These are phyloP conservation scores for Fusarium anguioides DNA, from an alignment of 2,329 filamentous ascomycete species.

Conservation along the genomic window DNA sequence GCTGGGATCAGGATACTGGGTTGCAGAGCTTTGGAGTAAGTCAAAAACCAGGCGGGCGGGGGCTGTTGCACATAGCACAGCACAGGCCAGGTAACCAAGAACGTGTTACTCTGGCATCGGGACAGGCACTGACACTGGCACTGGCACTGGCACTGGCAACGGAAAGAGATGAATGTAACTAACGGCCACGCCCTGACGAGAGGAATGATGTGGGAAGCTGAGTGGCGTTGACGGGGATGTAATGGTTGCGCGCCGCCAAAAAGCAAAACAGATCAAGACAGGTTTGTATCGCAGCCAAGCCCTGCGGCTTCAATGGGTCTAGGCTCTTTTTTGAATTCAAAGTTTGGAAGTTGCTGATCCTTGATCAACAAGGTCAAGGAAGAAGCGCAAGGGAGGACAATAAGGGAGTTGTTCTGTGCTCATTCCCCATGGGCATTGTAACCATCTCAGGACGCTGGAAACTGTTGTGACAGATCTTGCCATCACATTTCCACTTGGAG, in stretches of 20 bases:
- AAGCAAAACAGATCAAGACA: conserved; percentile 40
- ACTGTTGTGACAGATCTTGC: conserved; percentile 22
- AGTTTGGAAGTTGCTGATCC: conserved; percentile 36
- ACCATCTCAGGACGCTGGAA: conserved; percentile 27
- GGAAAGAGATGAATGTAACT: conserved; percentile 31
- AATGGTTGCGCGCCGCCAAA: conserved; percentile 43
- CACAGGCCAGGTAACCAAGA: conserved; percentile 29
- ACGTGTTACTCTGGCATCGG: conserved; percentile 28
- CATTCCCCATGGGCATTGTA: conserved; percentile 17
- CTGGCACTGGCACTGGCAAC: not conserved
- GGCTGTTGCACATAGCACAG: conserved; percentile 41
- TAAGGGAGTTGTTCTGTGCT: conserved; percentile 10
- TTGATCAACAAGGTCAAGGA: conserved; percentile 13
- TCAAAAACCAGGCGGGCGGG: conserved; percentile 27
- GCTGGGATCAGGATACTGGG: conserved; percentile 33
- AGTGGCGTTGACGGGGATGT: conserved; percentile 41
- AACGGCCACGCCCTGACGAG: conserved; percentile 37
- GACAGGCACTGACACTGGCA: not conserved
- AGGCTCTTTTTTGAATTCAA: conserved; percentile 33
- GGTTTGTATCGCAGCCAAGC: conserved; percentile 35
- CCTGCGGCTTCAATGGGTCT: conserved; percentile 26
- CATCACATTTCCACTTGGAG: conserved; percentile 17
- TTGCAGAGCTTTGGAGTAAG: conserved; percentile 26
- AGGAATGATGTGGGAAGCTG: conserved; percentile 43
- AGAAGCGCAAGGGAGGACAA: conserved; percentile 33